Evolutionary conservation across 2,329 filamentous ascomycete species (phyloP), one percentile per base, ranked within the genome.

Genomic region (Geosmithia flava): DNA sequence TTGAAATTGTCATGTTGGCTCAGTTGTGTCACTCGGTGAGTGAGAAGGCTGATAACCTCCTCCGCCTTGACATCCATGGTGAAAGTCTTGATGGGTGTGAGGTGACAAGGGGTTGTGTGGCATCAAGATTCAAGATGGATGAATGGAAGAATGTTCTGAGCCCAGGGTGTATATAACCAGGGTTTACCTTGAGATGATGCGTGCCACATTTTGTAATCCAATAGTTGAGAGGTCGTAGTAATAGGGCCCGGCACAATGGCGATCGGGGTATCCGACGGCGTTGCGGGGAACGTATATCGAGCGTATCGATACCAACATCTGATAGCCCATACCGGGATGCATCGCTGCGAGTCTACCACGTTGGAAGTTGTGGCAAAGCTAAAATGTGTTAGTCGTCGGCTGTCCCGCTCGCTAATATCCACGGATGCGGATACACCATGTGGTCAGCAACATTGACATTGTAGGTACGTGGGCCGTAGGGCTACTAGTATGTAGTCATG

Each of bases 1-100:
- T 46, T 48, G 49, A 50, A 45, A 50, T 52, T 41, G 58, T 40
- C 47, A 11, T 49, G 65, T 33, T 42, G 40, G 13, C 29, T 17
- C n/a, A 48, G 20, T 3, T 40, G 30, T 20, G 13, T n/a, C 47
- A 19, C n/a, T 40, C 44, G 42, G 17, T 48, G 47, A 20, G 43
- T 27, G 1, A 45, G 43, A 7, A 39, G 47, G 15, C 39, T 30
- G 17, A 45, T 20, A 20, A 44, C 13, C 20, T 29, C 16, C 10
- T 44, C 42, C 16, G 42, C 42, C 42, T 44, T 44, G 42, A 29
- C 20, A 20, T 44, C 42, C 42, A 44, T 44, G 42, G 19, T 44
- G 13, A 23, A 16, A 44, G 42, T 20, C 15, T 11, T 37, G 33
- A 37, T 37, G 33, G 6, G 33, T 37, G 5, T 37, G 10, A 37